Base-by-base conservation (phyloP, 75 land plant species). In the Selaginella moellendorffii region DNA sequence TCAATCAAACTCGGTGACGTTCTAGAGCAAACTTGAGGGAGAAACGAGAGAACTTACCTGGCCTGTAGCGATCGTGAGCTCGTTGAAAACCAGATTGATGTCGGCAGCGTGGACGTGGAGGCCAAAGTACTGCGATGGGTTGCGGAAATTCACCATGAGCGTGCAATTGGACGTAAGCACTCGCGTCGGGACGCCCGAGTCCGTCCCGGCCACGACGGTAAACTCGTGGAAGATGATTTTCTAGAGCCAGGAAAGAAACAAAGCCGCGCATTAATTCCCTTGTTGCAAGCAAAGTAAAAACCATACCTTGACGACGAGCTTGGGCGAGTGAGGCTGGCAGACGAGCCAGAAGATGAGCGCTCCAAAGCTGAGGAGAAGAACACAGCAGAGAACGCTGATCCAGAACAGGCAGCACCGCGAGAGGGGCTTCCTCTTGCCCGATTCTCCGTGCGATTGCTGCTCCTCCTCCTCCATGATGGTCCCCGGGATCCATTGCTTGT, bases 401-500 rank as follows among this genome's bases (percentile, higher is more conserved):
- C 59, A 56, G 59, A 56, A 56, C 59, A 56, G 5, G 21, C 59
- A 56, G 24, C 59, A 56, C n/a, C 59, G 8, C 17, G 59, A 56
- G 25, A 56, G 24, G n/a, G 8, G 59, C 24, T 56, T 19, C 59
- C 59, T 56, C 59, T 56, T 56, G 19, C 59, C 59, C n/a, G 25
- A 21, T 19, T 24, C 59, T 8, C 59, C 59, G 8, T 19, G 24
- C 59, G 5, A 19, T 25, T 56, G 59, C n/a, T 21, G n/a, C 59
- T 56, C 59, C n/a, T 56, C 59, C 24, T 56, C 59, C 59, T 21
- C 23, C 21, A 56, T 56, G 24, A 25, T 56, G 8, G 25, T 24
- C n/a, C 59, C 59, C 5, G 59, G 59, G n/a, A 25, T 19, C 59
- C 59, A 56, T 56, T 56, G 59, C 59, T 56, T 56, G 24, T 56